A percentile compares a stretch with the other conserved stretches of the same genome.
These are phyloP conservation scores for Zychaea mexicana DNA, from an alignment of 371 early-diverging fungal species.

Conservation along the genomic window DNA sequence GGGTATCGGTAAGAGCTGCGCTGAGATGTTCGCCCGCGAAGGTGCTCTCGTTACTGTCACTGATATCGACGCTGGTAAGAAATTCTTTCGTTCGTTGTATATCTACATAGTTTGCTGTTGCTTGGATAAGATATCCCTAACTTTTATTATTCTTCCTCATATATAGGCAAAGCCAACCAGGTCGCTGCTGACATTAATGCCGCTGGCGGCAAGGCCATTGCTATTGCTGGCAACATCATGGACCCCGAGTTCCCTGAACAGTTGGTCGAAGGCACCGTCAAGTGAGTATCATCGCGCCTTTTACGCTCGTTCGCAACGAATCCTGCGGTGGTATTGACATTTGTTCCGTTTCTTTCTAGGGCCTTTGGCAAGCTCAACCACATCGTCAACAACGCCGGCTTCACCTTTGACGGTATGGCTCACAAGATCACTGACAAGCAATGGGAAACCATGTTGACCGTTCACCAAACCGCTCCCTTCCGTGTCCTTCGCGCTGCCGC, in stretches of 20 bases:
- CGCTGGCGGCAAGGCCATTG: constrained; percentile 61
- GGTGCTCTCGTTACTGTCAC: constrained; percentile 75
- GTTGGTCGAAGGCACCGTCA: constrained; percentile 60
- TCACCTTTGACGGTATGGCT: constrained; percentile 71
- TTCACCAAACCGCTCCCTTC: constrained; percentile 74
- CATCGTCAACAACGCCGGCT: constrained; percentile 75
- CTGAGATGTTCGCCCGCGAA: constrained; percentile 78
- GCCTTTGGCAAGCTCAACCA: constrained; percentile 72
- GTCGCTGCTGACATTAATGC: constrained; percentile 66
- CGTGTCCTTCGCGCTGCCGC: constrained; percentile 69
- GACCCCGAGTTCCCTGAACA: constrained; percentile 60
- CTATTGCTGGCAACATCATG: constrained; percentile 60
- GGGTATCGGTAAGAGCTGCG: constrained; percentile 80
- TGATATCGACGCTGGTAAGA: constrained; percentile 60
- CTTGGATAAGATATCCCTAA: not conserved
- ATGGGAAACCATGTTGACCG: constrained; percentile 68
- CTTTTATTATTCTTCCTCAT: not conserved
- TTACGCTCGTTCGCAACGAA: not conserved
- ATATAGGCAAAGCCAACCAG: constrained; percentile 55
- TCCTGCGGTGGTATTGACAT: too few relatives aligned
- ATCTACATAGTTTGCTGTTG: not conserved
- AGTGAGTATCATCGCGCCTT: constrained; percentile 26
- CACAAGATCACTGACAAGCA: constrained; percentile 74
- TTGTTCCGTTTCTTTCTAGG: constrained; percentile 21
- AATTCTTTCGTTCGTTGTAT: not conserved